Evolutionary conservation across 2,329 filamentous ascomycete genomes (phyloP), one percentile per base, ranked within the genome.

Genomic region (Talaromyces sp.): DNA sequence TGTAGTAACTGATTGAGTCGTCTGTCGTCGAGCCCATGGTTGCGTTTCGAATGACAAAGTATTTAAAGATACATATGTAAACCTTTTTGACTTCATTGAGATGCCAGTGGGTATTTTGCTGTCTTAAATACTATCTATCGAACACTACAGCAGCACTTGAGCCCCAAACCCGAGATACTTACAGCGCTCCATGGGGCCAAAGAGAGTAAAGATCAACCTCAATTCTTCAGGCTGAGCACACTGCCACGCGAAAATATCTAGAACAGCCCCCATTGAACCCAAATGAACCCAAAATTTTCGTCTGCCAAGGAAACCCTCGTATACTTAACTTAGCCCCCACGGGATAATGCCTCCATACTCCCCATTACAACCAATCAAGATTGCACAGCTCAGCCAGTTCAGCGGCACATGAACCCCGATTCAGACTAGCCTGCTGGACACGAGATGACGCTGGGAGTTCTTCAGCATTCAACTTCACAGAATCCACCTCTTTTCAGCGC

Each of bases 1-100:
- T 45, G 52, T 70, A 71, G 32, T 59, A 55, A 40, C 46, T 62
- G 3, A 49, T 29, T 8, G 24, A 32, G 32, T 44, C 41, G 19
- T 44, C 56, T 42, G 20, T 41, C 29, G 52, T n/a, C 10, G 43
- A 33, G 22, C 39, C 36, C 61, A 63, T 60, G 36, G 3, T 3
- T 20, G 37, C 36, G 5, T 24, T 22, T 27, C 19, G 14, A 17
- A 32, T 37, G 4, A 39, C 16, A 14, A 8, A 13, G 3, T n/a
- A 11, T 17, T 20, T 22, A 22, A 35, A 14, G 13, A 27, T 17
- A 19, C 24, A n/a, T n/a, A n/a, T n/a, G n/a, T n/a, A n/a, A n/a
- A n/a, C n/a, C n/a, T n/a, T n/a, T 32, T 27, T 11, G 10, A 10
- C 30, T 17, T 14, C 10, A 35, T 16, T 35, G 32, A 14, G 32